Evolutionary conservation across 768 basidiomycete species (phyloP), one percentile per base, ranked within the genome.

Genomic region (Boletus rubescentipes): DNA sequence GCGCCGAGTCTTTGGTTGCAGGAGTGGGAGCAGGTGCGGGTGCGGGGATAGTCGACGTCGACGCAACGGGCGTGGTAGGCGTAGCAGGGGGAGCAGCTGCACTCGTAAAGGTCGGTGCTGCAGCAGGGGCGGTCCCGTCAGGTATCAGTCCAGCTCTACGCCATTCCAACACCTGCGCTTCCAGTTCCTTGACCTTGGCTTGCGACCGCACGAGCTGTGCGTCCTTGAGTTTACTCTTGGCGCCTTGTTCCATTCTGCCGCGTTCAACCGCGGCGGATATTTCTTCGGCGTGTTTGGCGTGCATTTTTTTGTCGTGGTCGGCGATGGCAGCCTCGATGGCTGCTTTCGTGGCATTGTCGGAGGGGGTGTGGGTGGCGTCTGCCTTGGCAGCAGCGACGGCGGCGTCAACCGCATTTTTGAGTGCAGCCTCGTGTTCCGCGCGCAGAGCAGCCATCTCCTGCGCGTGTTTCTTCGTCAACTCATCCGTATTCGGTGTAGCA

Each of bases 141-240:
- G 82, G 79, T 38, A 83, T 38, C 3, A 78, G 40, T 3, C 84
- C 83, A 1, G 73, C 69, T 43, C 78, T 78, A 59, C 77, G 77
- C 79, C 79, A 82, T 54, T 79, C 80, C 38, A 79, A 67, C 34
- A 88, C 79, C 53, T 84, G 81, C 11, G 77, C 75, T 62, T 91
- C 88, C 34, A 89, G 73, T 8, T 86, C 84, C 71, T 89, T 91
- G 46, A 89, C 72, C 52, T 77, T 79, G 52, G 71, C 73, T 63
- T 88, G 82, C 10, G 81, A 74, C 46, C 75, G 79, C 30, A 83
- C 75, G n/a, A 91, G 72, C 59, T 87, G 87, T 2, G 74, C 72
- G 59, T 92, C 89, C 71, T 90, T 91, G 39, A 91, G 59, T 66
- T 86, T 88, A 32, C 72, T 66, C 71, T 86, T 87, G 21, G 82